Percentiles rank a stretch among this genome's conserved stretches.
Conservation (phyloP, 805 yeast genomes). For the Scheffersomyces ergatensis region DNA sequence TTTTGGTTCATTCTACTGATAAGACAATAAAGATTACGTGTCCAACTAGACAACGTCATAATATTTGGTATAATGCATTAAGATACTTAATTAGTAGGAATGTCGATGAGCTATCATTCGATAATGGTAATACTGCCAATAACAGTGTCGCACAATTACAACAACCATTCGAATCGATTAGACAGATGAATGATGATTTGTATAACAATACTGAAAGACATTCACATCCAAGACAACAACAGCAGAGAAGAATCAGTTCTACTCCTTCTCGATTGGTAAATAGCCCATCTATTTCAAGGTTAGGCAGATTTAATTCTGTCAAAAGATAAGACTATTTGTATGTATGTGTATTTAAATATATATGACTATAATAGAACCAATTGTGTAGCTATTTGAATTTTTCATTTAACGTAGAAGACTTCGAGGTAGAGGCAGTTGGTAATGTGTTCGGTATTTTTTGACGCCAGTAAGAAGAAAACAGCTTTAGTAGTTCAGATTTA, state of each 20-base stretch:
- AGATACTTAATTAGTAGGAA: constrained; percentile 69
- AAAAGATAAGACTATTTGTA: no score
- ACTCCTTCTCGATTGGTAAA: background rate
- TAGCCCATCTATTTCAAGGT: background rate
- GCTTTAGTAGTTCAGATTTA: background rate
- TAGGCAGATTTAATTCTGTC: background rate
- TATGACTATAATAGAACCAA: no score
- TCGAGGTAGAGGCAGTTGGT: no score
- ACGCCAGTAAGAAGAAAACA: no score
- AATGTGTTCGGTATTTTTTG: no score
- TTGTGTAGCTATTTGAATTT: no score
- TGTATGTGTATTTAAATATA: no score
- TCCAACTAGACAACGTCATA: constrained; percentile 82
- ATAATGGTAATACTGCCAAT: constrained; percentile 34
- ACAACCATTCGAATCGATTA: constrained; percentile 11
- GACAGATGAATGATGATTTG: constrained; percentile 13
- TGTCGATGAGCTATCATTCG: constrained; percentile 54
- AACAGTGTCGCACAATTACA: constrained; percentile 12
- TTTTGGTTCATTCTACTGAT: constrained; percentile 67
- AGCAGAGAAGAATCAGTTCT: background rate
- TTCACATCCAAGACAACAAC: constrained; percentile 17
- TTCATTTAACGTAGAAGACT: no score
- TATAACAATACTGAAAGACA: constrained; percentile 20
- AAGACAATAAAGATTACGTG: constrained; percentile 78
- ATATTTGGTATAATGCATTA: constrained; percentile 85